Evolutionary conservation across 2,329 filamentous ascomycete species (phyloP).

Genomic region (Aspergillus viridinutans): DNA sequence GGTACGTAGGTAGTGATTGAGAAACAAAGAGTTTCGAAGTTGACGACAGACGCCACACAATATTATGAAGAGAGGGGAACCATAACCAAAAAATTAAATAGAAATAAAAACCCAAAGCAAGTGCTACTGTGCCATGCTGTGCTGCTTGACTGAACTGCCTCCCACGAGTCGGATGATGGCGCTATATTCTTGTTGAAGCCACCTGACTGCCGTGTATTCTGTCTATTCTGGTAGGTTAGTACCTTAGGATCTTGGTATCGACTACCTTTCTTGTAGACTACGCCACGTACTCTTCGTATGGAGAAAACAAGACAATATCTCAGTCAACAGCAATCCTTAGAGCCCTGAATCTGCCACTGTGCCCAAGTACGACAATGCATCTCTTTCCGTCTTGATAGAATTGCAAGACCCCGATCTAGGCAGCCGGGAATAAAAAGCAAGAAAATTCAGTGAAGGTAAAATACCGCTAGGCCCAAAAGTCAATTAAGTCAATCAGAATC

Average conservation of each 20-base stretch:
- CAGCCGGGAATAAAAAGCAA: not conserved
- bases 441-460: not conserved
- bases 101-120: slow-evolving; percentile 5
- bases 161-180: slow-evolving; percentile 9
- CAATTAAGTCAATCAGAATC: not conserved
- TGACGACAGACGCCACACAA: slow-evolving; percentile 29
- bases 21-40: slow-evolving; percentile 9
- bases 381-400: not conserved
- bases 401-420: not conserved
- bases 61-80: slow-evolving; percentile 7
- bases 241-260: not conserved
- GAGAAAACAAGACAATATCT: not conserved
- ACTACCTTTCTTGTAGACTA: not conserved
- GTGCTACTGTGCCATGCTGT: slow-evolving; percentile 13
- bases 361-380: not conserved
- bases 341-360: not conserved
- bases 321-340: not conserved
- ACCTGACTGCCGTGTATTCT: not conserved
- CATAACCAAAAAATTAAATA: not conserved
- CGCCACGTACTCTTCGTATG: not conserved
- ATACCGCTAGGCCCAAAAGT: not conserved
- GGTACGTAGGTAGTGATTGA: not conserved
- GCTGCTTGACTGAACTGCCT: not conserved
- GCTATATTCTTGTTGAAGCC: slow-evolving; percentile 1
- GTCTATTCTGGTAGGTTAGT: not conserved